Conservation (phyloP, 495 filamentous ascomycete species). For the Penicillium crystallinum region DNA sequence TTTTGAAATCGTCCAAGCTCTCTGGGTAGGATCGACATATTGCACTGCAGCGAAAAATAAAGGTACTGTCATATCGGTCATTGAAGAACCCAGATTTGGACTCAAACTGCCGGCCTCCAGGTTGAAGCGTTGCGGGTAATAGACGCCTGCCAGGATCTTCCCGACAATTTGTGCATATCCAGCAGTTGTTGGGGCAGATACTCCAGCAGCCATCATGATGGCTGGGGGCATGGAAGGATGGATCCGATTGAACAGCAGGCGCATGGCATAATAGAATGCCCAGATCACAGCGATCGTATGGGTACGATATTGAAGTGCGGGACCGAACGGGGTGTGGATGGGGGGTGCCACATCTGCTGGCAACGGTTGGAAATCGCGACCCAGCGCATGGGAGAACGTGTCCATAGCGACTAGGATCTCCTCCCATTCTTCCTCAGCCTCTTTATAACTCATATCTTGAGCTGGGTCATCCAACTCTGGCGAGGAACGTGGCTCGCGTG, state of each 20-base stretch:
- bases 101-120: conserved; percentile 55
- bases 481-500: conserved; percentile 11
- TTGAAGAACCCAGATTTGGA: conserved; percentile 72
- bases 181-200: conserved; percentile 65
- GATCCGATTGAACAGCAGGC: conserved; percentile 69
- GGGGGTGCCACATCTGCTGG: conserved; percentile 61
- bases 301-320: conserved; percentile 75
- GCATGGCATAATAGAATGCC: conserved; percentile 75
- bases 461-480: conserved; percentile 40
- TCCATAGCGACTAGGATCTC: conserved; percentile 66
- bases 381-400: conserved; percentile 58
- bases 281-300: conserved; percentile 82
- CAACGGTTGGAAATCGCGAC: conserved; percentile 73
- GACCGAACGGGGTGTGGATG: conserved; percentile 72
- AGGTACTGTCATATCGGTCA: conserved; percentile 73
- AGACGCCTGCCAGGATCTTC: conserved; percentile 72
- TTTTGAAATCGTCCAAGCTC: conserved; percentile 68
- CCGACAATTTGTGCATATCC: conserved; percentile 69
- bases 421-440: conserved; percentile 77
- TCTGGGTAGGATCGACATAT: conserved; percentile 65
- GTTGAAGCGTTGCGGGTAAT: conserved; percentile 56
- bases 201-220: conserved; percentile 76
- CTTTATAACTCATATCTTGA: conserved; percentile 56
- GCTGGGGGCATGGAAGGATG: conserved; percentile 89
- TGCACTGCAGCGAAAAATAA: conserved; percentile 85